A percentile compares a stretch with the other conserved stretches of the same genome.
These are phyloP conservation scores for Colletotrichum sublineola DNA, from an alignment of 2,329 filamentous ascomycete genomes.

Conservation along the genomic window DNA sequence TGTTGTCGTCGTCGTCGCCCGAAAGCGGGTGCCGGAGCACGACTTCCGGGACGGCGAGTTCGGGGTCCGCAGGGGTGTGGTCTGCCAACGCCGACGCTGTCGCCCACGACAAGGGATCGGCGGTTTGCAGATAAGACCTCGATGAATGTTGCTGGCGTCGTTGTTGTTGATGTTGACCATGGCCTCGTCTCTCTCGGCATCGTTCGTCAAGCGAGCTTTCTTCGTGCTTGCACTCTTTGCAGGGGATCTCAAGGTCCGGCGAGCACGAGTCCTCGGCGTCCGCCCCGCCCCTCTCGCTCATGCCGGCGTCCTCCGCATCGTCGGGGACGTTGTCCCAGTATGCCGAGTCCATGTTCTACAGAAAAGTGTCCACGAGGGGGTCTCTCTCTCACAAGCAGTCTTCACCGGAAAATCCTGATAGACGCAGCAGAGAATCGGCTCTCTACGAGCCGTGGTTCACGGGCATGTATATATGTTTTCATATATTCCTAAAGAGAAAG, in stretches of 20 bases:
- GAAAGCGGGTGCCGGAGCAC: not conserved
- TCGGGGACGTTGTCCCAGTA: constrained; percentile 17
- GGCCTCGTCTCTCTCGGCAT: constrained; percentile 3
- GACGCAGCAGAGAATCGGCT: not conserved
- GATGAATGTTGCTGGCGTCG: not conserved
- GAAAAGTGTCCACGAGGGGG: too few species aligned
- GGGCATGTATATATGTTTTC: not conserved
- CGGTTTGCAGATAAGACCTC: constrained; percentile 10
- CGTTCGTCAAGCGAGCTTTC: not conserved
- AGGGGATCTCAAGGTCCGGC: not conserved
- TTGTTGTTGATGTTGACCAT: not conserved
- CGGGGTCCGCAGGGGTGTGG: not conserved
- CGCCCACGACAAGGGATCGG: not conserved
- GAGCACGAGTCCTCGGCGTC: not conserved
- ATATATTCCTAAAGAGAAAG: not conserved
- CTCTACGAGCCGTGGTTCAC: too few species aligned
- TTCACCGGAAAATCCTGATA: too few species aligned
- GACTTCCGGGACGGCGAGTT: constrained; percentile 11
- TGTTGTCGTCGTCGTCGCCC: not conserved
- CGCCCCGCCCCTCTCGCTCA: not conserved
- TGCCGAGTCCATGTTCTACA: constrained; percentile 15
- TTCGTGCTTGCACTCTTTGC: constrained; percentile 2
- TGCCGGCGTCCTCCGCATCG: not conserved
- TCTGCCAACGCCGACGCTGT: not conserved
- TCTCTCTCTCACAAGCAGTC: not conserved